Base-by-base conservation (phyloP, 2,329 filamentous ascomycete genomes). In the Phaeosphaeria sp. region DNA sequence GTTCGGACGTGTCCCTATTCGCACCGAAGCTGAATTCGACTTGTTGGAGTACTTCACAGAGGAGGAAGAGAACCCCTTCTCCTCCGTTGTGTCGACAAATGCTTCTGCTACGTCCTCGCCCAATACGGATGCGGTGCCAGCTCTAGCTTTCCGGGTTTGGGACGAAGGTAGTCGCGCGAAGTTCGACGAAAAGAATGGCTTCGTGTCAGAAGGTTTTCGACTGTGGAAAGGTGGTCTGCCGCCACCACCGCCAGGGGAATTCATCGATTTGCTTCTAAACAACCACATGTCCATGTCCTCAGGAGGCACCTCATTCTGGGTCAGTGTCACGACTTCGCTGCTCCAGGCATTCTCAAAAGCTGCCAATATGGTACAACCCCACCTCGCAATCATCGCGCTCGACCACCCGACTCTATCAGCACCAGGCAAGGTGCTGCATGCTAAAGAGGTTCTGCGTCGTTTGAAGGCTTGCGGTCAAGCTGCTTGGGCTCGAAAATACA, bases 131-230 rank as follows among this genome's bases (percentile, higher is more conserved):
- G 17, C 15, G 21, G 33, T 6, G 20, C 30, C 51, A 20, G 40
- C 13, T n/a, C 39, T 62, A 1, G 22, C 15, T 2, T 63, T 60
- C 18, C 36, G 59, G 0, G 49, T 52, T 8, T 52, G 36, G 24
- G 22, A 27, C 7, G 24, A n/a, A n/a, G n/a, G n/a, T n/a, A n/a
- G n/a, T n/a, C n/a, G n/a, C n/a, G n/a, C n/a, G n/a, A n/a, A n/a
- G n/a, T n/a, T n/a, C n/a, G n/a, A n/a, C n/a, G n/a, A n/a, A n/a
- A n/a, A n/a, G n/a, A n/a, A n/a, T n/a, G n/a, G n/a, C n/a, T n/a
- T n/a, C n/a, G n/a, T n/a, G n/a, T n/a, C n/a, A n/a, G n/a, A 36
- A 13, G 30, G 30, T 13, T 13, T 36, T 13, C 8, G 3, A 6
- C 30, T 36, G 11, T 36, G 30, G 30, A 36, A 36, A 6, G 30